Percentiles rank a stretch among this genome's conserved stretches.
Conservation (phyloP, 208 protist genomes). For the Acanthamoeba sp. region DNA sequence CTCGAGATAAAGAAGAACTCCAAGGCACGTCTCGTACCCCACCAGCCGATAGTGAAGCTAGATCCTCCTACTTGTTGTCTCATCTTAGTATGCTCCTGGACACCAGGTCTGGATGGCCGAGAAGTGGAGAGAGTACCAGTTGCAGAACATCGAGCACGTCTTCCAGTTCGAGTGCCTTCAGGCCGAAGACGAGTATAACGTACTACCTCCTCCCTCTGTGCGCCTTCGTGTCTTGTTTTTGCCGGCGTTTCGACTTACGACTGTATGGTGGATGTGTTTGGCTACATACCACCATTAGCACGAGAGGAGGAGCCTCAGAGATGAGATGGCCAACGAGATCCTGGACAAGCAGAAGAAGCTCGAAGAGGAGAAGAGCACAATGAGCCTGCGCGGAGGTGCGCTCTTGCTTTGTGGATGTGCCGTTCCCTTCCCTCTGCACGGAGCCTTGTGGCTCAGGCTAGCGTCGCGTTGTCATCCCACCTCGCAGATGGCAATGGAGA, state of each 20-base stretch:
- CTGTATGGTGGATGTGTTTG: too few species aligned
- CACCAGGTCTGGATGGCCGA: constrained; percentile 72
- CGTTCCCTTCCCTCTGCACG: background rate
- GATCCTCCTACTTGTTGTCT: background rate
- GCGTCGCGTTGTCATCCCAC: background rate
- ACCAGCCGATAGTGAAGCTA: background rate
- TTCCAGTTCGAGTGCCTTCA: constrained; percentile 79
- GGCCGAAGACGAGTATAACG: constrained; percentile 79
- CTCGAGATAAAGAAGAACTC: constrained; percentile 77
- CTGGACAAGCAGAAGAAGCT: constrained; percentile 84
- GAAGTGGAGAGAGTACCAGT: constrained; percentile 83
- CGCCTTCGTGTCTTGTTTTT: constrained; percentile 15
- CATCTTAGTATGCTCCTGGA: background rate
- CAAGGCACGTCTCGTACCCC: constrained; percentile 29
- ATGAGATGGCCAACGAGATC: constrained; percentile 80
- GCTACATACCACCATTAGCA: constrained; percentile 55
- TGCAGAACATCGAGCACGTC: constrained; percentile 82
- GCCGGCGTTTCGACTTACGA: too few species aligned
- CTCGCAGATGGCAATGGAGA: constrained; percentile 41
- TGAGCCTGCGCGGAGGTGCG: constrained; percentile 70
- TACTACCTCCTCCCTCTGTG: constrained; percentile 12
- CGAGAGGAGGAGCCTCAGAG: constrained; percentile 68
- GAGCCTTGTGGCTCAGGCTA: background rate
- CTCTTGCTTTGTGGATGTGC: too few species aligned
- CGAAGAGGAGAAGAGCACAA: constrained; percentile 79